Conservation (phyloP, 2,329 filamentous ascomycete genomes). For the Stylonectria norvegica region DNA sequence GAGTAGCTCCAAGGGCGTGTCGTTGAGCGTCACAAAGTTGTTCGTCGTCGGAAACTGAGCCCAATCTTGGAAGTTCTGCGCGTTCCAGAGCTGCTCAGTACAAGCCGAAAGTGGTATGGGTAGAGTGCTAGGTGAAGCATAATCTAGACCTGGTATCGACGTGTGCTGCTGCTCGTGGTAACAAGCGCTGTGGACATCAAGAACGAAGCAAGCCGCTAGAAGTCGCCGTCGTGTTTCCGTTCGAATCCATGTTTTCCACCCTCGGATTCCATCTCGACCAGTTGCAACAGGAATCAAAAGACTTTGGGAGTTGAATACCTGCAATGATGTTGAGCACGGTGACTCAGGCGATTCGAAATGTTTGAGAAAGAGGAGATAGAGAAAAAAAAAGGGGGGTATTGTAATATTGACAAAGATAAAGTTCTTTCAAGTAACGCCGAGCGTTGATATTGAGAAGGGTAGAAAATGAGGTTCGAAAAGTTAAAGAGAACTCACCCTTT, state of each 20-base stretch:
- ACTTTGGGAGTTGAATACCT: constrained; percentile 38
- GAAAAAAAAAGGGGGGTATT: constrained; percentile 21
- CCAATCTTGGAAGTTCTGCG: constrained; percentile 46
- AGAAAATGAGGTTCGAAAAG: constrained; percentile 4
- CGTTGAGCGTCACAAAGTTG: constrained; percentile 24
- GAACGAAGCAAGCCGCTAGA: constrained; percentile 53
- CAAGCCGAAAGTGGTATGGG: constrained; percentile 46
- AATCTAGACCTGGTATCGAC: constrained; percentile 34
- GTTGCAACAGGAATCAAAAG: constrained; percentile 22
- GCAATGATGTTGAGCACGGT: constrained; percentile 31
- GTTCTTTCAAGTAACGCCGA: no score
- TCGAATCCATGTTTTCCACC: constrained; percentile 53
- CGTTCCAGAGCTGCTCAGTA: constrained; percentile 48
- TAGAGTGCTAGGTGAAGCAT: constrained; percentile 33
- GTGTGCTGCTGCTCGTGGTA: constrained; percentile 50
- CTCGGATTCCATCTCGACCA: constrained; percentile 28
- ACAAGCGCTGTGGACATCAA: constrained; percentile 54
- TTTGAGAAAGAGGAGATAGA: constrained; percentile 20
- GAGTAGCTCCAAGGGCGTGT: constrained; percentile 32
- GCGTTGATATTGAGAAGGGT: no score
- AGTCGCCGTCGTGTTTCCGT: constrained; percentile 52
- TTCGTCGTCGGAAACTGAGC: constrained; percentile 30
- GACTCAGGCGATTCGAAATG: constrained; percentile 8
- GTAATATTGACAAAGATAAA: constrained; percentile 31
- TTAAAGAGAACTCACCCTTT: constrained; percentile 47